Evolutionary conservation across 2,329 filamentous ascomycete genomes (phyloP), one percentile per base, ranked within the genome.

Genomic region (Metarhizium anisopliae): DNA sequence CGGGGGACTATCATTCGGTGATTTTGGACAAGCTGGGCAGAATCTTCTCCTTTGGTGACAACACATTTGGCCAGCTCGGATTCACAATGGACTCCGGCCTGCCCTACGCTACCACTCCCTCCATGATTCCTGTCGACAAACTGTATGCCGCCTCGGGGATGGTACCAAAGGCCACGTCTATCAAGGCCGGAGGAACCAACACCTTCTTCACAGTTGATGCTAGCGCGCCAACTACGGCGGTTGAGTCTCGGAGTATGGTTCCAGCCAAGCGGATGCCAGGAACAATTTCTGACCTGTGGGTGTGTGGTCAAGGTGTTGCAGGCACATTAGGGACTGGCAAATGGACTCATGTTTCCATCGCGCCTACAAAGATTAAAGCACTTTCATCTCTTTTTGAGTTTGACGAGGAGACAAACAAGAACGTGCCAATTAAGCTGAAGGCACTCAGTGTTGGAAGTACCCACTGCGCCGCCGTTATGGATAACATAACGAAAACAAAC

Each of bases 41-140:
- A 16, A 80, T 94, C 16, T 96, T 94, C 69, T 79, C 85, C 6
- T 97, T 95, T 72, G 94, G 94, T 42, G 92, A 97, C 70, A 97
- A 97, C 72, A 85, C 85, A 0, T 82, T 83, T 47, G 94, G 94
- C n/a, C 94, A 97, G 70, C 79, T 97, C 3, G 93, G 93, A n/a
- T 84, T 93, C 63, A 83, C 90, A 52, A 82, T 81, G 54, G 83
- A 84, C 51, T 68, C 80, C 0, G 81, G 86, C 32, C 75, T 82
- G 16, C 77, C 82, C 7, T 81, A 74, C 56, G 75, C 88, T 29
- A 88, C 93, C 60, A 78, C 79, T 0, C 91, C 94, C 0, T 82
- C 84, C 3, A 78, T 85, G 6, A 68, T 97, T 2, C 81, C 89
- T 1, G 80, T 89, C 43, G 80, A 83, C 58, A 82, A 81, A 59